Base-by-base conservation (phyloP, 441 rosid genomes). In the Gossypium schwendimanii region DNA sequence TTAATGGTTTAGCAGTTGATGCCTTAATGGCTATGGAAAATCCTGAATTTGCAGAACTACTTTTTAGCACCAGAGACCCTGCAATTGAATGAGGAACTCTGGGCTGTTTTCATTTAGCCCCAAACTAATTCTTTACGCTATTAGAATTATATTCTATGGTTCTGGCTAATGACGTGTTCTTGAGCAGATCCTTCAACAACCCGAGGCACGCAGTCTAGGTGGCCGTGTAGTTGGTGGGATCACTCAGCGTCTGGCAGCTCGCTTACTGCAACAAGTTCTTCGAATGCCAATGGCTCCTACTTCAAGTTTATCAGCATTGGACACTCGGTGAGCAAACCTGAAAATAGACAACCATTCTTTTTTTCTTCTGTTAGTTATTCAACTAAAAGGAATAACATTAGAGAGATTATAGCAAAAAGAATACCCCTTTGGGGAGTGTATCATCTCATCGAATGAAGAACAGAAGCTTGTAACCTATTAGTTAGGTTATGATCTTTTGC, bases 221-320 rank as follows among this genome's bases (percentile, higher is more conserved):
- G 88, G 86, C 55, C 91, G 93, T 41, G 87, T 94, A 64, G 82
- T 85, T 41, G 88, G 93, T 49, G 97, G 97, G 76, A 86, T 91
- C 63, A 86, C 88, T 67, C 97, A 85, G 65, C 98, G 98, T 53
- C 84, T 94, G 45, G 93, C 97, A 9, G 98, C 98, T 24, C 83
- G 97, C 52, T 81, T 94, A 73, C 86, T 94, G 79, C 97, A 92
- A 75, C 98, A 92, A 79, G 78, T 94, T 58, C 96, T 94, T 21
- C 90, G 84, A 68, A 74, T 78, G 39, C 85, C 92, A 17, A 39
- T 84, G 73, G 75, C 33, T 73, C 71, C 95, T 71, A n/a, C 84
- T 73, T 79, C 92, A 61, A 67, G 68, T 78, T 61, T 77, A 52
- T 87, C 67, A 75, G 44, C 58, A 33, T 23, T 63, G 50, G 55